Percentiles rank a stretch among this genome's conserved stretches.
Evolutionary conservation across 495 filamentous ascomycete genomes (phyloP).

Genomic region (Neurospora sp.): DNA sequence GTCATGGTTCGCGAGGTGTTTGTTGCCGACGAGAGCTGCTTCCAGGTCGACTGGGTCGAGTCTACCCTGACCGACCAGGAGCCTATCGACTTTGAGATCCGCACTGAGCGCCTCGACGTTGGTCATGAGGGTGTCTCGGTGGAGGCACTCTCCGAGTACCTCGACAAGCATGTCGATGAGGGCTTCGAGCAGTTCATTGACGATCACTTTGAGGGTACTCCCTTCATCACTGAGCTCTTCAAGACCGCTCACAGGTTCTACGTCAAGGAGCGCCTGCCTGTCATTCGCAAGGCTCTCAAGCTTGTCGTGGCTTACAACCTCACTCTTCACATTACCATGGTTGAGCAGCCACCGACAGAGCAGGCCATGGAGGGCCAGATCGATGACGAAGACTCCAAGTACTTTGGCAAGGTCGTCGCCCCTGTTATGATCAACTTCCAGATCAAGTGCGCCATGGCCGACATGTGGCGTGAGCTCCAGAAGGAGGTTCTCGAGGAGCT

Average conservation of each 20-base stretch:
- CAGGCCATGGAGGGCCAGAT: conserved; percentile 70
- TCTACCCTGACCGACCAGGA: conserved; percentile 51
- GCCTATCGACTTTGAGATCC: conserved; percentile 68
- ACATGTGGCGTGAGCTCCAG: conserved; percentile 92
- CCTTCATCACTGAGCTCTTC: conserved; percentile 84
- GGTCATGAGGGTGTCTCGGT: conserved; percentile 72
- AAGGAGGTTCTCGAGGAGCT: conserved; percentile 91
- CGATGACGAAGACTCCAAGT: conserved; percentile 64
- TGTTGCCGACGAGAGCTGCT: conserved; percentile 84
- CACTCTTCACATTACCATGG: conserved; percentile 82
- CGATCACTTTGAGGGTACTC: conserved; percentile 86
- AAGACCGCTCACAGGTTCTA: conserved; percentile 91
- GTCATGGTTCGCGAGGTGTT: conserved; percentile 85
- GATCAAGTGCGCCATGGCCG: conserved; percentile 86
- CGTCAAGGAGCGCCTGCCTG: conserved; percentile 66
- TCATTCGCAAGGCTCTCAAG: conserved; percentile 86
- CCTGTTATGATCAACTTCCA: conserved; percentile 99
- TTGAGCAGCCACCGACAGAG: conserved; percentile 77
- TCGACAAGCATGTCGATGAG: conserved; percentile 83
- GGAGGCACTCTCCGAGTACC: conserved; percentile 71
- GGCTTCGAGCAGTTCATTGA: conserved; percentile 88
- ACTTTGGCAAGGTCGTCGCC: conserved; percentile 75
- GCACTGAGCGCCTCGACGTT: conserved; percentile 75
- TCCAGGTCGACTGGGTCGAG: conserved; percentile 85
- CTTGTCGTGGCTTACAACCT: conserved; percentile 88